These are phyloP conservation scores for Diutina pseudorugosa DNA, from an alignment of 1,139 yeast genomes.

Conservation along the genomic window DNA sequence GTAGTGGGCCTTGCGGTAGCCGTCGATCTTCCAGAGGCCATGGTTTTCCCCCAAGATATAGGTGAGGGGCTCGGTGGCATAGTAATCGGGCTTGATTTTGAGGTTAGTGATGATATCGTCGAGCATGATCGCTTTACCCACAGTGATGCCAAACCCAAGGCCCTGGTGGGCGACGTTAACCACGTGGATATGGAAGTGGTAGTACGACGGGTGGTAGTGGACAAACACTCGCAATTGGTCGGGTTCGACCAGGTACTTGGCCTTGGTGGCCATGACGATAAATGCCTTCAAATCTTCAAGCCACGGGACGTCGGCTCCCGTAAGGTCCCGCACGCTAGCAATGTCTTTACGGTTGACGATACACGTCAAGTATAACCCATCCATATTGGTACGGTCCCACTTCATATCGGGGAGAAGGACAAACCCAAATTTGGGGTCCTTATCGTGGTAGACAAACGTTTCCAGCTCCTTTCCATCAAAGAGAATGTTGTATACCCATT, in stretches of 20 bases:
- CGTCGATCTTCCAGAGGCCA: conserved; percentile 44
- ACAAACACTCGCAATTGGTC: conserved; percentile 62
- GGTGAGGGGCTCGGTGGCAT: conserved; percentile 28
- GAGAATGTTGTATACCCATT: conserved; percentile 86
- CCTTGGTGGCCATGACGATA: conserved; percentile 36
- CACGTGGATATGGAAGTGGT: conserved; percentile 90
- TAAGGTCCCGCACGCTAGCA: conserved; percentile 67
- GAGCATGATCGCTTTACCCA: conserved; percentile 72
- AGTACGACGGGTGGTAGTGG: conserved; percentile 93
- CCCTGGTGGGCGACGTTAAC: conserved; percentile 69
- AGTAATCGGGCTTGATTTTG: conserved; percentile 34
- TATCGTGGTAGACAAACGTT: conserved; percentile 51
- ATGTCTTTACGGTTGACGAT: conserved; percentile 65
- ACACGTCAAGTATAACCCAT: conserved; percentile 64
- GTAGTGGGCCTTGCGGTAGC: not conserved
- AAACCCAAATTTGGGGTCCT: conserved; percentile 43
- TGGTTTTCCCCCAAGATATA: conserved; percentile 68
- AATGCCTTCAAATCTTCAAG: conserved; percentile 32
- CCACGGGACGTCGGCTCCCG: conserved; percentile 43
- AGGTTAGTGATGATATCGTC: conserved; percentile 77
- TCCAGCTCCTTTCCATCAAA: conserved; percentile 80
- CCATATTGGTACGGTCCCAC: conserved; percentile 75
- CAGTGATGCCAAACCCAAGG: conserved; percentile 54
- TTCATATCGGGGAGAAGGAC: conserved; percentile 73
- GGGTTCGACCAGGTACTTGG: conserved; percentile 20